Conservation (phyloP, 1,139 yeast genomes). For the Lodderomyces margitis region DNA sequence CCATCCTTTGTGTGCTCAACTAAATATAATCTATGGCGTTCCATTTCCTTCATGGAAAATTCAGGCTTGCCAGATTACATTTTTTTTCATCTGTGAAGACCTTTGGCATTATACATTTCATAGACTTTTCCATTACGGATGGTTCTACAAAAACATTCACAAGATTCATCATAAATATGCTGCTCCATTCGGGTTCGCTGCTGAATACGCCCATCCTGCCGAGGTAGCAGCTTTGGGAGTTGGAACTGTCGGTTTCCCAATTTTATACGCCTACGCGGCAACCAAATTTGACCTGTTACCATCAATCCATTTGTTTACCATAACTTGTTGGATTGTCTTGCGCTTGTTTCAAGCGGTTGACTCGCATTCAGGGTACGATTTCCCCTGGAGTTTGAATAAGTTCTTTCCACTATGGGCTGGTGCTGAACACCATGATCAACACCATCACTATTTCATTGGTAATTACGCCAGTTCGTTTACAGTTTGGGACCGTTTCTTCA, state of each 20-base stretch:
- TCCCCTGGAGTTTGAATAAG: slow-evolving; percentile 93
- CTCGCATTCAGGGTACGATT: slow-evolving; percentile 95
- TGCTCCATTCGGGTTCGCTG: slow-evolving; percentile 94
- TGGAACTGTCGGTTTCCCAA: slow-evolving; percentile 94
- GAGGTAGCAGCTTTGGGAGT: slow-evolving; percentile 89
- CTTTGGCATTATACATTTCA: slow-evolving; percentile 97
- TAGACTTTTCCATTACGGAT: slow-evolving; percentile 80
- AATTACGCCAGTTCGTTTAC: slow-evolving; percentile 92
- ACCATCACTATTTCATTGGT: slow-evolving; percentile 90
- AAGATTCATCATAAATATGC: slow-evolving; percentile 96
- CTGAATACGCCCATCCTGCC: slow-evolving; percentile 94
- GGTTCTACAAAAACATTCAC: slow-evolving; percentile 85
- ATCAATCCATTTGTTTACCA: slow-evolving; percentile 66
- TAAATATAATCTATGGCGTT: slow-evolving; percentile 73
- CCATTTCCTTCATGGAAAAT: slow-evolving; percentile 73
- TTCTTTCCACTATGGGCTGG: slow-evolving; percentile 97
- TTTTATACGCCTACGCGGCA: slow-evolving; percentile 49
- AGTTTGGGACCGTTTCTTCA: slow-evolving; percentile 85
- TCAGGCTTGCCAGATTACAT: slow-evolving; percentile 60
- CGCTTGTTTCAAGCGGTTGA: slow-evolving; percentile 94
- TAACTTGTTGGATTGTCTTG: slow-evolving; percentile 81
- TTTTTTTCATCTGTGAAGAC: slow-evolving; percentile 85
- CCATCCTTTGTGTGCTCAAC: slow-evolving; percentile 79
- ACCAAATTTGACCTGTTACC: slow-evolving; percentile 43
- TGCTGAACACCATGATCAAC: slow-evolving; percentile 96